Conservation (phyloP, 2,329 filamentous ascomycete species). For the Penicillium sp. region DNA sequence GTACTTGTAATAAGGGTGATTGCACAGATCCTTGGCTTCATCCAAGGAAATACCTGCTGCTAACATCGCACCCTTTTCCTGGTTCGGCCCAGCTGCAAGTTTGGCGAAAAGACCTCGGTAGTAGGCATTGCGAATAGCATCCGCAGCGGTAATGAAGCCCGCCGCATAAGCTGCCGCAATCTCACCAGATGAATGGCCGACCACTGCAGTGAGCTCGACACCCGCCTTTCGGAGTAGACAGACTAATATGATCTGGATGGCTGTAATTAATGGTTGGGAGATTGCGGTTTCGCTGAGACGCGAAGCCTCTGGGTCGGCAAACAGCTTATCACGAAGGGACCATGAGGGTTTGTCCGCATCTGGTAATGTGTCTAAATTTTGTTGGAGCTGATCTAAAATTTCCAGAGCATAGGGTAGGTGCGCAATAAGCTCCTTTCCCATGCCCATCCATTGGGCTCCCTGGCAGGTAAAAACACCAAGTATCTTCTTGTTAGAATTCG, state of each 20-base stretch:
- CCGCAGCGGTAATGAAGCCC: slow-evolving; percentile 42
- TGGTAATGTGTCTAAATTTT: slow-evolving; percentile 2
- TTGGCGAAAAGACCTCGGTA: slow-evolving; percentile 33
- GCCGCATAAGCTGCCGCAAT: slow-evolving; percentile 51
- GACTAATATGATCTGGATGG: slow-evolving; percentile 50
- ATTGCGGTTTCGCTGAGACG: slow-evolving; percentile 9
- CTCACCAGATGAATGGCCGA: slow-evolving; percentile 52
- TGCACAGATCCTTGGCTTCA: slow-evolving; percentile 3
- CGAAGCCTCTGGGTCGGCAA: background rate
- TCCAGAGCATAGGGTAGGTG: background rate
- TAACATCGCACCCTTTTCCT: slow-evolving; percentile 13
- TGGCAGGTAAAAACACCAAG: slow-evolving; percentile 34
- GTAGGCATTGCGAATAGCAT: slow-evolving; percentile 45
- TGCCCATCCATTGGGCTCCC: slow-evolving; percentile 25
- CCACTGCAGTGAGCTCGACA: slow-evolving; percentile 41
- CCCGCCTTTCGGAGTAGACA: slow-evolving; percentile 46
- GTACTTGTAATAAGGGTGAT: background rate
- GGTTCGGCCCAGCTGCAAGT: background rate
- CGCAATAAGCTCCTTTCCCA: slow-evolving; percentile 24
- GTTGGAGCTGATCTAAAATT: slow-evolving; percentile 1
- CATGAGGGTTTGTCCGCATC: slow-evolving; percentile 14
- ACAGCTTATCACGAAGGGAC: slow-evolving; percentile 9
- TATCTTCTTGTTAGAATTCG: background rate
- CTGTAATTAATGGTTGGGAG: slow-evolving; percentile 33
- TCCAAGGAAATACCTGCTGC: slow-evolving; percentile 7